Percentiles rank a stretch among this genome's conserved stretches.
Conservation (phyloP, 73 alveolate genomes). For the Paramecium tetraurelia region DNA sequence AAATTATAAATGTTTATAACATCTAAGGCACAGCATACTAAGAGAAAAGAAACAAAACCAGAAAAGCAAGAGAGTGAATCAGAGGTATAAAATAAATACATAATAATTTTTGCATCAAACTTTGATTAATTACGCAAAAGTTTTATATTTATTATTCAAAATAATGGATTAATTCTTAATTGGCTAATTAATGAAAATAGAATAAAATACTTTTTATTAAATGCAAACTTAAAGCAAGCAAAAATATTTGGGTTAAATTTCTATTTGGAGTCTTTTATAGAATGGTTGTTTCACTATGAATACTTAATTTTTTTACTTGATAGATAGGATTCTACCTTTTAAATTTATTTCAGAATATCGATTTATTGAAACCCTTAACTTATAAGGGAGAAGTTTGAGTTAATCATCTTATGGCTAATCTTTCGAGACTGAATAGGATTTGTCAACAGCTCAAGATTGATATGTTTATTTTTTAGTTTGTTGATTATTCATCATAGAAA, state of each 20-base stretch:
- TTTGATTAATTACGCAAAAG: neutral
- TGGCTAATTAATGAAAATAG: neutral
- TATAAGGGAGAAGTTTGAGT: no score
- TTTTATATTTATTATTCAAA: no score
- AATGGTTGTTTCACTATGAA: no score
- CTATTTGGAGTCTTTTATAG: neutral
- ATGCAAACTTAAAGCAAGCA: neutral
- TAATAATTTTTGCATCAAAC: neutral
- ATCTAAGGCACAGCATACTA: neutral
- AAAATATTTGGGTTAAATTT: no score
- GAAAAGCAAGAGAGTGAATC: neutral
- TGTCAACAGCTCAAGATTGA: neutral
- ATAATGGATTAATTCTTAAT: no score
- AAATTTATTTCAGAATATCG: no score
- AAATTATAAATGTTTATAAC: neutral
- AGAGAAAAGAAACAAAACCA: neutral
- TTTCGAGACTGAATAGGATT: neutral
- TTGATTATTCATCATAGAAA: neutral
- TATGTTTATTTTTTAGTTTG: neutral
- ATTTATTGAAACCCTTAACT: no score
- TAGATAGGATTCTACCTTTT: no score
- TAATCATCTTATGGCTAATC: neutral
- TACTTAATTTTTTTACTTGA: no score
- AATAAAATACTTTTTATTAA: no score
- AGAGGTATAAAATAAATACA: neutral